phyloP scores from a whole-genome alignment of 176 grass and related monocot genomes.

The Chrysopogon serrulatus region DNA sequence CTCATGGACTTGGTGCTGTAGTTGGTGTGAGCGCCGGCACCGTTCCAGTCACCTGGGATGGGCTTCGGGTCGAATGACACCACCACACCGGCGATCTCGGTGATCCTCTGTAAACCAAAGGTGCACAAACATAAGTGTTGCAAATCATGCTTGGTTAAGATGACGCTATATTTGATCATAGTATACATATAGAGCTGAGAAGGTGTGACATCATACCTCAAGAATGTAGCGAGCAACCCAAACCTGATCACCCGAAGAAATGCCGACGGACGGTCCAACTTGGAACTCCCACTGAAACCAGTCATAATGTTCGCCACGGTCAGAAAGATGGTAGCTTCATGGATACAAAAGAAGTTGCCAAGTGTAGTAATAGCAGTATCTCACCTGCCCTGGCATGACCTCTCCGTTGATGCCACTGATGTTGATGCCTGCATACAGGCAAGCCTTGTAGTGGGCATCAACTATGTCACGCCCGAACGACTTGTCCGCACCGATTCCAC shows the following conservation, averaged over 20 bases:
- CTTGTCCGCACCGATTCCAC: conserved; percentile 74
- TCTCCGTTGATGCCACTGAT: conserved; percentile 98
- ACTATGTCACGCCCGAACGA: conserved; percentile 93
- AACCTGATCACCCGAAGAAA: conserved; percentile 71
- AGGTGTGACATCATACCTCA: conserved; percentile 43
- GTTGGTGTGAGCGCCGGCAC: conserved; percentile 91
- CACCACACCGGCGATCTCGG: conserved; percentile 90
- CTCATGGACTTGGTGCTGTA: conserved; percentile 99
- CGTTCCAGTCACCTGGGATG: conserved; percentile 97
- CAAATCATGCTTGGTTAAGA: neutral
- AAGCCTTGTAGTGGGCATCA: conserved; percentile 94
- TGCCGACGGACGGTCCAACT: conserved; percentile 86
- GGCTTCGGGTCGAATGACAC: conserved; percentile 93
- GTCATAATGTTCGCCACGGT: neutral
- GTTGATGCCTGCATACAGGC: conserved; percentile 81
- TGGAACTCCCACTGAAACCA: conserved; percentile 92
- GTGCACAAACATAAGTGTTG: neutral
- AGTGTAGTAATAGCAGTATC: neutral
- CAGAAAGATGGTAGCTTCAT: neutral
- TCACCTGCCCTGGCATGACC: conserved; percentile 99
- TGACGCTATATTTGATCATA: neutral
- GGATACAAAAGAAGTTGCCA: neutral
- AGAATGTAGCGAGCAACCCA: conserved; percentile 97
- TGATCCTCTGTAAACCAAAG: conserved; percentile 62
- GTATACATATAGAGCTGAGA: neutral